These are phyloP conservation scores for Lactarius hengduanensis DNA, from an alignment of 768 basidiomycete genomes.

Conservation along the genomic window DNA sequence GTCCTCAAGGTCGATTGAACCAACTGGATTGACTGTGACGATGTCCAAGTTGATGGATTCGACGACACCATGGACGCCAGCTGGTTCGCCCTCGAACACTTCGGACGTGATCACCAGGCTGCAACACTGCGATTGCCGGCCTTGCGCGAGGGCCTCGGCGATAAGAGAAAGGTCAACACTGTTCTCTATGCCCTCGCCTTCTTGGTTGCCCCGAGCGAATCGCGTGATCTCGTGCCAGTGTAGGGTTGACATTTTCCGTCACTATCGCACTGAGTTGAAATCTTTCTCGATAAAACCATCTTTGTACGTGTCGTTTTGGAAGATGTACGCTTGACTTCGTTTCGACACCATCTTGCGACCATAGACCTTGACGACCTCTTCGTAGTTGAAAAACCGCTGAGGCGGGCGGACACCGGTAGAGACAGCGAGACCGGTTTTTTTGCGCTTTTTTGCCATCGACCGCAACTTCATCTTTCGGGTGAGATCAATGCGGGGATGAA, in stretches of 20 bases:
- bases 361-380: constrained; percentile 86
- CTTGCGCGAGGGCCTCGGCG: constrained; percentile 87
- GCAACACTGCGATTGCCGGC: constrained; percentile 91
- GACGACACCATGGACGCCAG: constrained; percentile 89
- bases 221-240: constrained; percentile 94
- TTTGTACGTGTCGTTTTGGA: constrained; percentile 90
- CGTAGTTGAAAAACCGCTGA: constrained; percentile 89
- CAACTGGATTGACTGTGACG: constrained; percentile 77
- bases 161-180: constrained; percentile 88
- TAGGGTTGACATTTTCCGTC: constrained; percentile 89
- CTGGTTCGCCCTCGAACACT: constrained; percentile 95
- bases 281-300: constrained; percentile 98
- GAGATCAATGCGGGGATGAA: constrained; percentile 96
- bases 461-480: constrained; percentile 76
- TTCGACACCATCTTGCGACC: constrained; percentile 74
- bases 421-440: constrained; percentile 54
- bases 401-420: constrained; percentile 71
- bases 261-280: constrained; percentile 73
- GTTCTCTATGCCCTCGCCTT: constrained; percentile 54
- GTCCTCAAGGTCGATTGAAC: constrained; percentile 77
- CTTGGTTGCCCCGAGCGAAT: constrained; percentile 77
- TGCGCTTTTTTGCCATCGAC: constrained; percentile 75
- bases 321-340: constrained; percentile 74
- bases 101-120: constrained; percentile 98
- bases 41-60: constrained; percentile 87